Evolutionary conservation across 768 basidiomycete species (phyloP), one percentile per base, ranked within the genome.

Genomic region (Pulveroboletus frians): DNA sequence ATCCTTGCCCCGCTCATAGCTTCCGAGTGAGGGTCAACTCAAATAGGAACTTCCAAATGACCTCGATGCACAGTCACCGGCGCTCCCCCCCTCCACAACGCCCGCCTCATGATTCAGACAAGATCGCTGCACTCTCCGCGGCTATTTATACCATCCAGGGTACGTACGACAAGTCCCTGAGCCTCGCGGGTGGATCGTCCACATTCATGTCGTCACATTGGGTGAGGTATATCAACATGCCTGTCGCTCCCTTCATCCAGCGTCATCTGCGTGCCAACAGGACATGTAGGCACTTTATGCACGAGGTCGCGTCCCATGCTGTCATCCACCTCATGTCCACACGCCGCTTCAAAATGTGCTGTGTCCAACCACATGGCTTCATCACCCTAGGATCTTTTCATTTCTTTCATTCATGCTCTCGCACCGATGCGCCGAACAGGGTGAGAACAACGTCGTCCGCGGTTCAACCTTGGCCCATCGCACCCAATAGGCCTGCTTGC

Each of bases 1-100:
- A 42, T 47, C 66, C 59, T 18, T 50, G 13, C 50, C 43, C 43
- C 49, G 31, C 43, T 15, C 17, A 53, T 47, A 35, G 39, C 30
- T 9, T 15, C 59, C 38, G 50, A 21, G n/a, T 31, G 49, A 44
- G 52, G 37, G 21, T 39, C 20, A 46, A n/a, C 58, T 30, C 18
- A 20, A 54, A 47, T 46, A 39, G 54, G 61, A n/a, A n/a, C n/a
- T n/a, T n/a, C n/a, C n/a, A n/a, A n/a, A n/a, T n/a, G n/a, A n/a
- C n/a, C n/a, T n/a, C n/a, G n/a, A n/a, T n/a, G n/a, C n/a, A n/a
- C n/a, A n/a, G n/a, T n/a, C 26, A 15, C 29, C 27, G 27, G 42
- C 38, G 40, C 29, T 39, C 41, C 50, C 52, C 31, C 6, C 20
- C 56, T 68, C 61, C 58, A 50, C 56, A 64, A 55, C 43, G 8